Conservation (phyloP, 305 asterid genomes). For the Fraxinus sp. region DNA sequence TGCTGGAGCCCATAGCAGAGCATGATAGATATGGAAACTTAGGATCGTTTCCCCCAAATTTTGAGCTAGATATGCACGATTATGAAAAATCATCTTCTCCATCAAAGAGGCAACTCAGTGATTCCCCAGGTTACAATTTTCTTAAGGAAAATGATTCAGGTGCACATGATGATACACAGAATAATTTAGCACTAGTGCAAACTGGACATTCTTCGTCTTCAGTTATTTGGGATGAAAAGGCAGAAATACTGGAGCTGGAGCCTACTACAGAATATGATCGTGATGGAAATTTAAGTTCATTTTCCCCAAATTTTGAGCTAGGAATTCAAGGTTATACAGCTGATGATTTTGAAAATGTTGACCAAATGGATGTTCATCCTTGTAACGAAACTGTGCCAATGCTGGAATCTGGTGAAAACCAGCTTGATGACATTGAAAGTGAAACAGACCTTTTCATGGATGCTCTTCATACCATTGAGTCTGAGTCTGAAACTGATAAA, state of each 20-base stretch:
- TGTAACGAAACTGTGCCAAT: constrained; percentile 31
- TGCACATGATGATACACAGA: constrained; percentile 40
- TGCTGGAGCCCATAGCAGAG: constrained; percentile 32
- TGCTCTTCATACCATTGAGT: constrained; percentile 84
- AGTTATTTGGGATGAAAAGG: constrained; percentile 58
- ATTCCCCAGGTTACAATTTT: constrained; percentile 47
- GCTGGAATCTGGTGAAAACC: constrained; percentile 31
- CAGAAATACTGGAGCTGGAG: constrained; percentile 34
- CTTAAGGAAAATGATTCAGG: constrained; percentile 44
- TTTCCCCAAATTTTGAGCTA: constrained; percentile 34
- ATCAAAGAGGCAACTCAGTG: constrained; percentile 44
- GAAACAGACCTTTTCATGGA: constrained; percentile 78
- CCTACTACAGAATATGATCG: constrained; percentile 30
- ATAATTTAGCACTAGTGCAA: constrained; percentile 47
- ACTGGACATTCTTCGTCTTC: constrained; percentile 50
- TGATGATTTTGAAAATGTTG: constrained; percentile 35
- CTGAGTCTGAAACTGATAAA: constrained; percentile 72
- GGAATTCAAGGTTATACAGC: constrained; percentile 31
- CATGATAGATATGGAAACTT: constrained; percentile 31
- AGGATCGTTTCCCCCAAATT: constrained; percentile 38
- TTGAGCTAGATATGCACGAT: constrained; percentile 32
- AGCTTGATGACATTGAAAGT: constrained; percentile 60
- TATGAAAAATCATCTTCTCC: constrained; percentile 35
- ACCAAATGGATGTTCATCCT: constrained; percentile 30
- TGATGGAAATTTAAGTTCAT: constrained; percentile 37